Evolutionary conservation across 2,329 filamentous ascomycete species (phyloP).

Genomic region (Orbilia oligospora): DNA sequence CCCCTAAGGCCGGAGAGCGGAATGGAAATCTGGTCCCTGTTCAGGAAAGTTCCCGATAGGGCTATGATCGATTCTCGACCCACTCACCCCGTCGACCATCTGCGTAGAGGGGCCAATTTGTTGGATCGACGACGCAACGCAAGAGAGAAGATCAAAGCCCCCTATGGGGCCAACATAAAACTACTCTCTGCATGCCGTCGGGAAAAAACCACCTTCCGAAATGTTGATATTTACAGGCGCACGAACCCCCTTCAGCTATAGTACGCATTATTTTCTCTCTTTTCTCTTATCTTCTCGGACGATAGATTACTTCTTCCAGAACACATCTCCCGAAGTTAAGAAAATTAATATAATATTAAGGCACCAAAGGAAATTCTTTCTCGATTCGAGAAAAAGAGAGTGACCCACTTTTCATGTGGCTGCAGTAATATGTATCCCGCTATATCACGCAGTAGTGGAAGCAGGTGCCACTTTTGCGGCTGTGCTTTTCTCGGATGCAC

Average conservation of each 20-base stretch:
- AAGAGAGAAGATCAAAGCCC: slow-evolving; percentile 63
- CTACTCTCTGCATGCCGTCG: too few species aligned
- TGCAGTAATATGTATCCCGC: background rate
- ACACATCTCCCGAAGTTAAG: slow-evolving; percentile 10
- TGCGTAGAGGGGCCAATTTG: background rate
- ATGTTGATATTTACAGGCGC: slow-evolving; percentile 2
- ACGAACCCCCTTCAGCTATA: background rate
- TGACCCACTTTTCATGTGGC: slow-evolving; percentile 63
- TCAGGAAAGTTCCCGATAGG: background rate
- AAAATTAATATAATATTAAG: too few species aligned
- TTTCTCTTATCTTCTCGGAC: slow-evolving; percentile 6
- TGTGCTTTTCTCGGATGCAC: slow-evolving; percentile 32
- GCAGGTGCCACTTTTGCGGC: slow-evolving; percentile 25
- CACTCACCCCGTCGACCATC: background rate
- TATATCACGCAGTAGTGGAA: slow-evolving; percentile 7
- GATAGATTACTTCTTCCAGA: slow-evolving; percentile 6
- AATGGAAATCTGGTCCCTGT: background rate
- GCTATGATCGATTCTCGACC: slow-evolving; percentile 7
- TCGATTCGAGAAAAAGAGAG: slow-evolving; percentile 61
- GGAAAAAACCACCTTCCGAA: background rate
- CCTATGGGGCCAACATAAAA: slow-evolving; percentile 65
- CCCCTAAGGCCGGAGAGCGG: background rate
- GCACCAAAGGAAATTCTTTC: slow-evolving; percentile 12
- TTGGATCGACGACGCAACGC: slow-evolving; percentile 52
- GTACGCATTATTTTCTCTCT: background rate